Evolutionary conservation across 371 early-diverging fungal species (phyloP), one percentile per base, ranked within the genome.

Genomic region (Circinella umbellata): DNA sequence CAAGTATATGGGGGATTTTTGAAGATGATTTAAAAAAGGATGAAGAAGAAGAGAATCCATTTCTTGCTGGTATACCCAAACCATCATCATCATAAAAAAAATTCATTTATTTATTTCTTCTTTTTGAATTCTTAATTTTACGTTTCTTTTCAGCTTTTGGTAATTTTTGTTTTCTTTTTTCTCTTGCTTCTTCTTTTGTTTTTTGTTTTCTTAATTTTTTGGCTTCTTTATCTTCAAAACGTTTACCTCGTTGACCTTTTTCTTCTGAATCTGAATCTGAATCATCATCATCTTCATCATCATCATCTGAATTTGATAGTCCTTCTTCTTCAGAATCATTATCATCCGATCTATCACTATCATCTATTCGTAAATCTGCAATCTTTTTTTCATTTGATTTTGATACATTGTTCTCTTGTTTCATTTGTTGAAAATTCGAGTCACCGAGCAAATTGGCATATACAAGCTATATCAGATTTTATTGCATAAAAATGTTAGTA

Each of bases 141-240:
- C 95, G 86, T 80, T 97, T 98, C 85, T 98, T 98, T 71, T 95
- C 96, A 4, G 95, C 88, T 81, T 98, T 98, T 35, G 96, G 96
- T 17, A 96, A 89, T 85, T 98, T 98, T 71, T 87, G 90, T 77
- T 96, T 95, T 76, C 99, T 88, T 73, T 92, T 91, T 74, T 96
- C 96, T 51, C 95, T 89, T 59, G 93, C 93, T 64, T 90, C 95
- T 67, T 96, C 96, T 80, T 97, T 98, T 42, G 89, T 89, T 34
- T 88, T 89, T 64, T 89, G 85, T 73, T 98, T 96, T 68, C 94
- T 90, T 69, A 90, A 89, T 71, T 91, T 95, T 79, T 96, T 97
- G 7, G 89, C 88, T 8, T 96, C 94, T 78, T 92, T 93, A 72
- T 93, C 95, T 71, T 95, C 95, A 71, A 91, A 86, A 76, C 92